These are phyloP conservation scores for Setaria italica DNA, from an alignment of 202 grass and related monocot species.

Conservation along the genomic window DNA sequence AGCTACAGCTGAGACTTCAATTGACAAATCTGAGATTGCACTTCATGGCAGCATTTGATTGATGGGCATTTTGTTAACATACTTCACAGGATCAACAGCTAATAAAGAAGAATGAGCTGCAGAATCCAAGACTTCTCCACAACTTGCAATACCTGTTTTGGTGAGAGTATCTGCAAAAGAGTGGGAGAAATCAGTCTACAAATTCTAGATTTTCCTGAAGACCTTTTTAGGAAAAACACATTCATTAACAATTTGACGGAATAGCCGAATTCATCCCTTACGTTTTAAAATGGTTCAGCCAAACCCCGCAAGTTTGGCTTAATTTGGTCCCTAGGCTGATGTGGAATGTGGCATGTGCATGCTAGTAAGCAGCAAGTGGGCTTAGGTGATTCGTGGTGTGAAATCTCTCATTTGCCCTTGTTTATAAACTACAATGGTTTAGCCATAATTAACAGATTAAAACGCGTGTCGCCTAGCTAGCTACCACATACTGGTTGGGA, in stretches of 20 bases:
- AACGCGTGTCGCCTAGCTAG: not conserved
- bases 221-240: not conserved
- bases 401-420: not conserved
- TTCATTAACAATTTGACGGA: not conserved
- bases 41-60: slow-evolving; percentile 54
- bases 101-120: slow-evolving; percentile 60
- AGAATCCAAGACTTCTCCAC: slow-evolving; percentile 72
- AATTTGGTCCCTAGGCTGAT: not conserved
- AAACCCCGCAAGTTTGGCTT: not conserved
- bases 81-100: slow-evolving; percentile 62
- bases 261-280: not conserved
- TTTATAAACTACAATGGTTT: not conserved
- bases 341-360: not conserved
- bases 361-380: not conserved
- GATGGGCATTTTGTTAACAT: slow-evolving; percentile 52
- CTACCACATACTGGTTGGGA: not conserved
- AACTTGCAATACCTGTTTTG: slow-evolving; percentile 56
- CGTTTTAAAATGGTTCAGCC: not conserved
- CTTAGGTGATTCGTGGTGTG: not conserved
- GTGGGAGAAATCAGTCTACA: not conserved
- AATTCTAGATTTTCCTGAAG: not conserved
- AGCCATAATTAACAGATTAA: not conserved
- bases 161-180: slow-evolving; percentile 47
- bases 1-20: slow-evolving; percentile 55
- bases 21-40: slow-evolving; percentile 51